Percentiles rank a stretch among this genome's conserved stretches.
Evolutionary conservation across 2,329 filamentous ascomycete genomes (phyloP).

Genomic region (Aspergillus neoniger): DNA sequence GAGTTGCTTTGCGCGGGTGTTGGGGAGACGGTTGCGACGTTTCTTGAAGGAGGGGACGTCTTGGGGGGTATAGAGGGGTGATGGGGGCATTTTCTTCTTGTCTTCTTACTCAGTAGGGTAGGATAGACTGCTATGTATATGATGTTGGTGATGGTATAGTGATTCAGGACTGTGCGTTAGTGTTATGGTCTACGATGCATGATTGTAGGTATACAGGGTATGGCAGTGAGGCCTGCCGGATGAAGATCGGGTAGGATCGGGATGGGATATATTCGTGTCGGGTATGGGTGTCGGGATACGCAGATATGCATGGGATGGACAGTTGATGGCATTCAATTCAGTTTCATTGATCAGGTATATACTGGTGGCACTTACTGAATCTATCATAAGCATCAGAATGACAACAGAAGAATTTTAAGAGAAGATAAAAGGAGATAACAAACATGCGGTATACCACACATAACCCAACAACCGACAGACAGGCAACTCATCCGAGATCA

Average conservation of each 20-base stretch:
- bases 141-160: not conserved
- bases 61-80: constrained; percentile 27
- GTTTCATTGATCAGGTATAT: too few relatives aligned
- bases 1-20: constrained; percentile 37
- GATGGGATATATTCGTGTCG: not conserved
- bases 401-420: too few relatives aligned
- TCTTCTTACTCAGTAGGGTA: not conserved
- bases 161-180: not conserved
- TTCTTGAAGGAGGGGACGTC: constrained; percentile 32
- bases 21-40: constrained; percentile 30
- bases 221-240: not conserved
- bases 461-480: not conserved
- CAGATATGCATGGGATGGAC: too few relatives aligned
- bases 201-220: not conserved
- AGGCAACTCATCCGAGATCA: constrained; percentile 8
- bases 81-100: constrained; percentile 12
- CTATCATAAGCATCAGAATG: too few relatives aligned
- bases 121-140: not conserved
- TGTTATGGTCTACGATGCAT: not conserved
- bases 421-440: not conserved
- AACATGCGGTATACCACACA: not conserved
- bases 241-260: not conserved
- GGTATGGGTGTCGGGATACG: not conserved
- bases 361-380: too few relatives aligned
- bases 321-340: too few relatives aligned